These are phyloP conservation scores for Debaryomyces nepalensis DNA, from an alignment of 1,139 yeast species.

Conservation along the genomic window DNA sequence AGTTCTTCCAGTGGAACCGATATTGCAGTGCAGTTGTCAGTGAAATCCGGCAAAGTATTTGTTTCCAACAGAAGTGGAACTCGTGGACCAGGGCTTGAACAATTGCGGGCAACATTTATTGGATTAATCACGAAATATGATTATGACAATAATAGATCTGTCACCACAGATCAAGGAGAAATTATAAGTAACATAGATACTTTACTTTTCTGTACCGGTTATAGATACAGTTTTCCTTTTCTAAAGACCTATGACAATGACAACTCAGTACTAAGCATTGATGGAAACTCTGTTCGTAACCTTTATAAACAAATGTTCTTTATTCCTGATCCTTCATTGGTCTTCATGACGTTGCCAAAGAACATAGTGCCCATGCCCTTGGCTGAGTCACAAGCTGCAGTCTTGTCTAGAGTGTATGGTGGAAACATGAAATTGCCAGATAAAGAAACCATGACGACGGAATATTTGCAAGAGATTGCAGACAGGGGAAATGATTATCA, in stretches of 20 bases:
- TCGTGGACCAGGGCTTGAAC: slow-evolving; percentile 13
- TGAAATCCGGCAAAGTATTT: slow-evolving; percentile 42
- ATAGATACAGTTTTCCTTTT: slow-evolving; percentile 49
- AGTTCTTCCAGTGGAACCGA: slow-evolving; percentile 54
- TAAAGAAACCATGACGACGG: slow-evolving; percentile 32
- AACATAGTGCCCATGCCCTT: slow-evolving; percentile 53
- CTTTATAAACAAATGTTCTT: slow-evolving; percentile 51
- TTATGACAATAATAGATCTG: slow-evolving; percentile 28
- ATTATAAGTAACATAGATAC: slow-evolving; percentile 36
- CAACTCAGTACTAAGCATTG: slow-evolving; percentile 29
- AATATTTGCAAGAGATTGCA: slow-evolving; percentile 25
- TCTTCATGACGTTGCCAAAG: slow-evolving; percentile 43
- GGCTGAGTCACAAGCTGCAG: slow-evolving; percentile 50
- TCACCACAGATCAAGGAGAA: slow-evolving; percentile 32
- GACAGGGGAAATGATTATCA: slow-evolving; percentile 32
- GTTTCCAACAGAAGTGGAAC: slow-evolving; percentile 27
- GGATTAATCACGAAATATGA: slow-evolving; percentile 37
- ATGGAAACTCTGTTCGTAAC: slow-evolving; percentile 37
- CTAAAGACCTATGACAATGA: slow-evolving; percentile 33
- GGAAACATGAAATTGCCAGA: slow-evolving; percentile 46
- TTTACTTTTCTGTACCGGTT: slow-evolving; percentile 55
- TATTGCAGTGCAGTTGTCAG: slow-evolving; percentile 48
- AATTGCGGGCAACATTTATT: slow-evolving; percentile 22
- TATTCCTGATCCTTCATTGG: slow-evolving; percentile 48
- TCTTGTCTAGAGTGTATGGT: slow-evolving; percentile 46